Base-by-base conservation (phyloP, 441 rosid species). In the Corymbia citriodora region DNA sequence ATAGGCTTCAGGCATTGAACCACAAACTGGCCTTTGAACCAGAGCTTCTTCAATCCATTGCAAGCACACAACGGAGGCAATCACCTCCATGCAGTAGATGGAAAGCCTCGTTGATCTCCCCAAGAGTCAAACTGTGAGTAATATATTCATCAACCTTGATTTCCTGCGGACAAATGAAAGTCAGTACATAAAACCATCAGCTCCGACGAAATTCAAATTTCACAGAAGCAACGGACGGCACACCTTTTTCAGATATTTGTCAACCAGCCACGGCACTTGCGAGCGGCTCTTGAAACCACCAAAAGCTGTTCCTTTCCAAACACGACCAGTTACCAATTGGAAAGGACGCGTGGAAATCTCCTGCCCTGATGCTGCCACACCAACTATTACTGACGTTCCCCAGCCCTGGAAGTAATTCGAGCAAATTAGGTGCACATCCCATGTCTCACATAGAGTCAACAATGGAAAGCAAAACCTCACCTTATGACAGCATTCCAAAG, bases 261-360 rank as follows among this genome's bases (percentile, higher is more conserved):
- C 99, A 8, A 98, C 99, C 57, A 98, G 99, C 99, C 97, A 94
- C n/a, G 99, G 99, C 92, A 98, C 99, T 90, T 98, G 99, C 52
- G 98, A 94, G 90, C 99, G 99, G 93, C 99, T 98, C 97, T 98
- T 98, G 95, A 98, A 98, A 90, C 99, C 99, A 87, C 99, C 99
- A 90, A 98, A 98, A 57, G 99, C 99, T 91, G 99, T 96, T 94
- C 99, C 99, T 94, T 96, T 98, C 99, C 99, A 98, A 29, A 98
- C 99, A 88, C 99, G 99, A 10, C 99, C 99, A 17, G 99, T 98
- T 92, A 98, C 99, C 90, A 98, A 94, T 94, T 98, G 99, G 95
- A 98, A 98, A 21, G 99, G 99, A 59, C 99, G 96, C 48, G 99
- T 98, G 40, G 96, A 93, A 87, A 98, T 96, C 94, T 98, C 99